Evolutionary conservation across 352 stramenopile genomes (phyloP).

Genomic region (Pythium grandisporangium): DNA sequence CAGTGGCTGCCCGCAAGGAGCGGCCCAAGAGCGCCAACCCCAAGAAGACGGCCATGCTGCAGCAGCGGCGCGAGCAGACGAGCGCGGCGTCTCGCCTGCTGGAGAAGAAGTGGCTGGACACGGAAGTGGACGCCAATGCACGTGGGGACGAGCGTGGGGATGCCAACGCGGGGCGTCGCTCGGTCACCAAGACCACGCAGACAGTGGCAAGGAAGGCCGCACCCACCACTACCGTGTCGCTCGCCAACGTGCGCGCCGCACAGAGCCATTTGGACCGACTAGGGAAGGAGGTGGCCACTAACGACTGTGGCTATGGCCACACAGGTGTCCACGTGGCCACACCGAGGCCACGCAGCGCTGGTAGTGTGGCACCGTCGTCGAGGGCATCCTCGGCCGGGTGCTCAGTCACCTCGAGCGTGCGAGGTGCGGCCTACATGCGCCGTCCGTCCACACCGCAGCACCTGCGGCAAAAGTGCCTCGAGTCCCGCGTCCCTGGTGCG

Average conservation of each 20-base stretch:
- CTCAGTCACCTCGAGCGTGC: slow-evolving; percentile 21
- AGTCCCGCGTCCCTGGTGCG: slow-evolving; percentile 26
- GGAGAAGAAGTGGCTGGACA: slow-evolving; percentile 6
- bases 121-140: too few relatives aligned
- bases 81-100: slow-evolving; percentile 9
- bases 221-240: slow-evolving; percentile 22
- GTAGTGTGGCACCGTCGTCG: slow-evolving; percentile 31
- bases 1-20: slow-evolving; percentile 35
- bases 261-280: slow-evolving; percentile 3
- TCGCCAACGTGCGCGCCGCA: slow-evolving; percentile 21
- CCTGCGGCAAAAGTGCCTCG: slow-evolving; percentile 58
- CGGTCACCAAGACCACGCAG: slow-evolving; percentile 13
- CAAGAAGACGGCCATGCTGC: slow-evolving; percentile 51
- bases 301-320: too few relatives aligned
- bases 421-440: slow-evolving; percentile 46
- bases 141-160: too few relatives aligned
- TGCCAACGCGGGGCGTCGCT: slow-evolving; percentile 8
- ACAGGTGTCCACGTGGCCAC: neutral
- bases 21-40: slow-evolving; percentile 51
- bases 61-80: slow-evolving; percentile 43
- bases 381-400: slow-evolving; percentile 8
- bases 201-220: too few relatives aligned
- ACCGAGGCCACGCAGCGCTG: slow-evolving; percentile 36
- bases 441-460: slow-evolving; percentile 45
- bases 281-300: slow-evolving; percentile 2